phyloP scores from a whole-genome alignment of 2,329 filamentous ascomycete genomes.

The Lachnellula hyalina region DNA sequence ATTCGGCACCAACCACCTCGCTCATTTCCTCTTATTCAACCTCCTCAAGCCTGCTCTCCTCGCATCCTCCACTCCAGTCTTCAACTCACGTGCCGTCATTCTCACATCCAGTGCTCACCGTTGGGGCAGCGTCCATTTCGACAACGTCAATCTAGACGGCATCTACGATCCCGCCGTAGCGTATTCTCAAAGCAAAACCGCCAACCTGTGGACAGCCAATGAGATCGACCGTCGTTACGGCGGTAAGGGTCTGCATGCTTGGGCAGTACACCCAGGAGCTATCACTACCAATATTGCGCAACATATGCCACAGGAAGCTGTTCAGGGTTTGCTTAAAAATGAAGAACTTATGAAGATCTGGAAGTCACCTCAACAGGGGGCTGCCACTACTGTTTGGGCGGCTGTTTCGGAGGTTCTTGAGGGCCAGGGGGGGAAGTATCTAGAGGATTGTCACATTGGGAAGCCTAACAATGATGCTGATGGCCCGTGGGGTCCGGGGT shows the following conservation, averaged over 20 bases:
- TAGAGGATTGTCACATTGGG: conserved; percentile 33
- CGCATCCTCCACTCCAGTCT: conserved; percentile 33
- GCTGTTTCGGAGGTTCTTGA: conserved; percentile 27
- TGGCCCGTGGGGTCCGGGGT: conserved; percentile 21
- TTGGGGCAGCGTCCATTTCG: conserved; percentile 33
- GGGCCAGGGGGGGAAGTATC: conserved; percentile 42
- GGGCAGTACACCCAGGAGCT: conserved; percentile 39
- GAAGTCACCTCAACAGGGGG: conserved; percentile 30
- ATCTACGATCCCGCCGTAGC: conserved; percentile 34
- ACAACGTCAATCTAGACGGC: conserved; percentile 14
- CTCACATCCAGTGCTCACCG: conserved; percentile 42
- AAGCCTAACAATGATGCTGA: conserved; percentile 23
- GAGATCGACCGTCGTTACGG: conserved; percentile 43
- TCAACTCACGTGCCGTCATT: conserved; percentile 42
- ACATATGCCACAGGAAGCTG: conserved; percentile 37
- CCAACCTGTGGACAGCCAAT: conserved; percentile 42
- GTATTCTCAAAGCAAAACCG: conserved; percentile 41
- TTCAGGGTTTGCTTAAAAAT: conserved; percentile 36
- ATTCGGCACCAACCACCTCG: conserved; percentile 49
- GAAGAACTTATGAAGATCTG: conserved; percentile 18
- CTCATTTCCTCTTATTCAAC: conserved; percentile 48
- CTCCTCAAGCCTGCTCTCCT: conserved; percentile 42
- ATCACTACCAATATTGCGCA: conserved; percentile 27
- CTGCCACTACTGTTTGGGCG: conserved; percentile 39
- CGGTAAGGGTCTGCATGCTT: conserved; percentile 34